Base-by-base conservation (phyloP, 352 stramenopile species). In the Phytophthora meadii region DNA sequence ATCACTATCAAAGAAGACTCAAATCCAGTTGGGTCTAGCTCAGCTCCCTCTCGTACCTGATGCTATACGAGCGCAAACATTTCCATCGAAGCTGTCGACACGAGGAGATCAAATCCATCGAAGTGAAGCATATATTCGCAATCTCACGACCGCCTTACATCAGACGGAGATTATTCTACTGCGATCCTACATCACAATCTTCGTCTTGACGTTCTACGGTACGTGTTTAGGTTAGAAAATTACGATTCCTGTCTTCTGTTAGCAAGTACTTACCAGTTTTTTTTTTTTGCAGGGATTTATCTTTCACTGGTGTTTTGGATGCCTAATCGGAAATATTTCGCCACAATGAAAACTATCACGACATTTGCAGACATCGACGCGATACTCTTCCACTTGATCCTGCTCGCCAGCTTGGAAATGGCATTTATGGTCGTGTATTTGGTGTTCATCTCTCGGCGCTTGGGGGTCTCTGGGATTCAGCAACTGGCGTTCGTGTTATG, bases 401-500 rank as follows among this genome's bases (percentile, higher is more conserved):
- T 65, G 22, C 46, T 79, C 0, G 54, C 50, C 17, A 25, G 40
- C 5, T 22, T 66, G 4, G 72, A 79, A 15, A 1, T 59, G 7
- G 1, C 65, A 10, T 72, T 74, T 32, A 5, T 72, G 2, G 28
- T 4, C 0, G 4, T 68, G 11, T 79, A 76, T 47, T 41, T 76
- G n/a, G n/a, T 54, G 6, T 39, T 68, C 2, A 60, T 79, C 7
- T 41, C 32, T 2, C 17, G 25, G 3, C 12, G 34, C 4, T 48
- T 72, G 7, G 24, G 34, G 0, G 32, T 79, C 0, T 57, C 42
- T 0, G 63, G 72, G 0, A 9, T 54, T 10, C n/a, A 48, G 5
- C 63, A 79, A 39, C 64, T 79, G 15, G 58, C 59, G 9, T 79
- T 79, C 32, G 51, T 71, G 15, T 53, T 79, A 3, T 77, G 63